phyloP scores from a whole-genome alignment of 257 asterid genomes.

The Cruciata laevipes region DNA sequence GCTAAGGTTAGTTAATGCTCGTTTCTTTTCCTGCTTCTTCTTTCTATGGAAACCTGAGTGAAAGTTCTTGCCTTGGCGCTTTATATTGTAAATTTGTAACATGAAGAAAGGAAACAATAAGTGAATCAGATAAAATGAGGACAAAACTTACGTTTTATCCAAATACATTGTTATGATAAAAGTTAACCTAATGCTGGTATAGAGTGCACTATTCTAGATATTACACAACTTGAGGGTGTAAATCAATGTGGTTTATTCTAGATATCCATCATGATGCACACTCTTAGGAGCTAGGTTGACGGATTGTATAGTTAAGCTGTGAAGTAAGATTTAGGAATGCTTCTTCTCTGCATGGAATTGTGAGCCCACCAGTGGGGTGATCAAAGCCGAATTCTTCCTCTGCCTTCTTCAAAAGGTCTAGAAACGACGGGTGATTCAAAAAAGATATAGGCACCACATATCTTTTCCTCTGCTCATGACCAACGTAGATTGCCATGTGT shows the following conservation, averaged over 20 bases:
- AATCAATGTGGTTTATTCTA: not conserved
- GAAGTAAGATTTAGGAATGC: slow-evolving; percentile 33
- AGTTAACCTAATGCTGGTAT: not conserved
- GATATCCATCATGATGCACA: not conserved
- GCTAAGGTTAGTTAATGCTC: not conserved
- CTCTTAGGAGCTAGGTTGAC: slow-evolving; percentile 8
- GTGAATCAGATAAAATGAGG: not conserved
- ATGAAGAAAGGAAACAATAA: not conserved
- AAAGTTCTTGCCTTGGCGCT: not conserved
- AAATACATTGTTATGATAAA: not conserved
- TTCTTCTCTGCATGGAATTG: slow-evolving; percentile 45
- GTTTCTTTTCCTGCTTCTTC: not conserved
- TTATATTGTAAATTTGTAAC: not conserved
- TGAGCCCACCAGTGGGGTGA: slow-evolving; percentile 57
- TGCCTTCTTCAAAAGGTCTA: slow-evolving; percentile 32
- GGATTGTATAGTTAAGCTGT: slow-evolving; percentile 13
- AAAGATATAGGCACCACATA: slow-evolving; percentile 41
- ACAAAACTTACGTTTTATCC: not conserved
- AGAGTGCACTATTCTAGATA: not conserved
- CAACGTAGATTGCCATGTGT: slow-evolving; percentile 45
- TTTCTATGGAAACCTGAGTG: not conserved
- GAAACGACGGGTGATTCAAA: slow-evolving; percentile 36
- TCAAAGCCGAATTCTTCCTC: slow-evolving; percentile 48
- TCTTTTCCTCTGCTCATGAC: slow-evolving; percentile 32
- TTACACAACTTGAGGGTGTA: not conserved